Percentiles rank a stretch among this genome's conserved stretches.
Evolutionary conservation across 1,284 basidiomycete genomes (phyloP).

Genomic region (Cystobasidium slooffiae): DNA sequence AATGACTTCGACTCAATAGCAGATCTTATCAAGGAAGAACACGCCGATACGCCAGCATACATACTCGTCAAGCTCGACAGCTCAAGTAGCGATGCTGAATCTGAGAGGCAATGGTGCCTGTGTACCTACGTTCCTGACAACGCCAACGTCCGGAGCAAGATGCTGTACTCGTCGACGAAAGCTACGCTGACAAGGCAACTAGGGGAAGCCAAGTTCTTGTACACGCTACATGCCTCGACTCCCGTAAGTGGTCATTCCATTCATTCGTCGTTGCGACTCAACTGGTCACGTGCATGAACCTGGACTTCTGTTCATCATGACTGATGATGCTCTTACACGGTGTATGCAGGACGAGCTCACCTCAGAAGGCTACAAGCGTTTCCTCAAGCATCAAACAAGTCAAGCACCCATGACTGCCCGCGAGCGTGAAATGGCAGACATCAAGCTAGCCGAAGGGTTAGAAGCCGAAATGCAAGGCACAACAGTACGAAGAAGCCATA

Average conservation of each 20-base stretch:
- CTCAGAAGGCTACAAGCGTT: conserved; percentile 24
- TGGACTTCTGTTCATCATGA: neutral
- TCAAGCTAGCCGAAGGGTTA: conserved; percentile 31
- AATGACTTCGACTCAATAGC: conserved; percentile 35
- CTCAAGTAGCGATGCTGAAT: neutral
- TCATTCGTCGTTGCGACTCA: neutral
- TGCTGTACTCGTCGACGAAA: conserved; percentile 37
- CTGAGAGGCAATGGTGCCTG: conserved; percentile 24
- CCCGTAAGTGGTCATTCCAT: conserved; percentile 9
- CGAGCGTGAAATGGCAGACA: conserved; percentile 38
- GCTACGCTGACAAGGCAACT: conserved; percentile 38
- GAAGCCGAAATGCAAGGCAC: conserved; percentile 14
- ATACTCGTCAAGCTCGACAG: conserved; percentile 39
- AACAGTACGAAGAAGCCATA: conserved; percentile 13
- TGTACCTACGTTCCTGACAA: conserved; percentile 27
- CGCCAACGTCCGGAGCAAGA: conserved; percentile 28
- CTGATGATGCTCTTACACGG: neutral
- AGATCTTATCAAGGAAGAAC: neutral
- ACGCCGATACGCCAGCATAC: conserved; percentile 22
- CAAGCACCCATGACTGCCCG: conserved; percentile 33
- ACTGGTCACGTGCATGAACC: conserved; percentile 2
- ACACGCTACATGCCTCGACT: conserved; percentile 22
- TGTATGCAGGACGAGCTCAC: conserved; percentile 32
- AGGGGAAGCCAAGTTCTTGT: conserved; percentile 33
- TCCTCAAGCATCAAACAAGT: conserved; percentile 27